Evolutionary conservation across 352 stramenopile species (phyloP).

Genomic region (Phytophthora macrochlamydospora): DNA sequence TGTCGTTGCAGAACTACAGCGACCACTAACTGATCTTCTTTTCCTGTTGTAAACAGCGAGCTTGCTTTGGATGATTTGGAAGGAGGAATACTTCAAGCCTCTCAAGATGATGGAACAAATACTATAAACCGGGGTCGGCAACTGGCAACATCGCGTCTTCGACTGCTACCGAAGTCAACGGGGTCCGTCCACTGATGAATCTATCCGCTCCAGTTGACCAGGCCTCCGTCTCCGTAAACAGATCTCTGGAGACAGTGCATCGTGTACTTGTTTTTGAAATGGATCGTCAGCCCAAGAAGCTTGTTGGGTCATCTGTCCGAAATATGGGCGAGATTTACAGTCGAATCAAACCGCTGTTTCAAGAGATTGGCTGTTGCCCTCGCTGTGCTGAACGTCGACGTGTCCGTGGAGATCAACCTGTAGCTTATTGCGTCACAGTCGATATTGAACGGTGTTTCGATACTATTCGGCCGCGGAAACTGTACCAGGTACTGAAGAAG

Average conservation of each 20-base stretch:
- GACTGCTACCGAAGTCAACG: slow-evolving; percentile 71
- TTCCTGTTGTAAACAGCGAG: slow-evolving; percentile 29
- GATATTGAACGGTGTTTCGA: slow-evolving; percentile 87
- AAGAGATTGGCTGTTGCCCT: slow-evolving; percentile 34
- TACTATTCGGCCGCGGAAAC: slow-evolving; percentile 68
- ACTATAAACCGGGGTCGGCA: slow-evolving; percentile 14
- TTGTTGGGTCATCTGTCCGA: slow-evolving; percentile 61
- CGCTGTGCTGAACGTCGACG: slow-evolving; percentile 29
- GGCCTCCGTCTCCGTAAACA: slow-evolving; percentile 58
- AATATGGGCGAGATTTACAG: slow-evolving; percentile 77
- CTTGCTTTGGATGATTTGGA: slow-evolving; percentile 59
- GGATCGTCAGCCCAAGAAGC: slow-evolving; percentile 47
- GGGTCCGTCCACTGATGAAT: slow-evolving; percentile 82
- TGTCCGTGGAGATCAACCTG: slow-evolving; percentile 6
- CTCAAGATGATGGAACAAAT: slow-evolving; percentile 4
- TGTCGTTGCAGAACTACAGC: neutral
- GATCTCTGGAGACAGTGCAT: slow-evolving; percentile 61
- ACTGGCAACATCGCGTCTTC: slow-evolving; percentile 56
- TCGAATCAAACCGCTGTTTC: slow-evolving; percentile 53
- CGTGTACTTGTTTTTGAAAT: slow-evolving; percentile 68
- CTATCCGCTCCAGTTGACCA: slow-evolving; percentile 44
- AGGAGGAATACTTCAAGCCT: slow-evolving; percentile 42
- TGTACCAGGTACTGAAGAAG: slow-evolving; percentile 72
- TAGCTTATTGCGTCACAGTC: slow-evolving; percentile 66
- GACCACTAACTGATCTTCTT: slow-evolving; percentile 1